Percentiles rank a stretch among this genome's conserved stretches.
These are phyloP conservation scores for Jackrogersella multiformis DNA, from an alignment of 495 filamentous ascomycete species.

Conservation along the genomic window DNA sequence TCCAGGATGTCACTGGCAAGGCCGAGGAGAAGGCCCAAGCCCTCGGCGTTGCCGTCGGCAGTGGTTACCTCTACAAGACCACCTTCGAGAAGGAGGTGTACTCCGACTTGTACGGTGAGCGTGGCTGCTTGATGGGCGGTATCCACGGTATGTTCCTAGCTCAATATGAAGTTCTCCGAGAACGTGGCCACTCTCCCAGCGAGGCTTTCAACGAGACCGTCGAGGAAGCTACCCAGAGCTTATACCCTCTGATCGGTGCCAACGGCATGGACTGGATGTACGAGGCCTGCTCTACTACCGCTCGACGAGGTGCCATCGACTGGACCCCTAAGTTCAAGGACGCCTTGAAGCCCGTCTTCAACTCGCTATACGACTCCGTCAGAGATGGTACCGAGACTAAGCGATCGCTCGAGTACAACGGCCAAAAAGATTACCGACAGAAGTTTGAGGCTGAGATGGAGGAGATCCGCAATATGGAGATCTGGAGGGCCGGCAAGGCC, in stretches of 20 bases:
- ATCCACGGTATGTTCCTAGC: constrained; percentile 99
- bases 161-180: constrained; percentile 99
- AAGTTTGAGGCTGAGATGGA: constrained; percentile 96
- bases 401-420: constrained; percentile 94
- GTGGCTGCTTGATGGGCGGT: constrained; percentile 99
- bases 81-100: constrained; percentile 99
- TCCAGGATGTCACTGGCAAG: constrained; percentile 96
- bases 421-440: constrained; percentile 91
- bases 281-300: constrained; percentile 98
- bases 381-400: constrained; percentile 89
- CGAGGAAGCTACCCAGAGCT: constrained; percentile 96
- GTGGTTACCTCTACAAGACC: constrained; percentile 99
- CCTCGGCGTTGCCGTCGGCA: constrained; percentile 94
- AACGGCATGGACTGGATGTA: constrained; percentile 99
- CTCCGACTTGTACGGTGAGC: constrained; percentile 99
- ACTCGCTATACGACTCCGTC: constrained; percentile 92
- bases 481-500: constrained; percentile 98
- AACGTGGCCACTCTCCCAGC: constrained; percentile 94
- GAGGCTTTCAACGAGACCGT: constrained; percentile 99
- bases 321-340: constrained; percentile 96
- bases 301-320: constrained; percentile 97
- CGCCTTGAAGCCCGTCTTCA: constrained; percentile 97
- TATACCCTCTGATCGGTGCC: constrained; percentile 95
- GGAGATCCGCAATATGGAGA: constrained; percentile 95
- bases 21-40: constrained; percentile 98